Conservation (phyloP, 169 alveolate genomes). For the Plasmodium sp. region DNA sequence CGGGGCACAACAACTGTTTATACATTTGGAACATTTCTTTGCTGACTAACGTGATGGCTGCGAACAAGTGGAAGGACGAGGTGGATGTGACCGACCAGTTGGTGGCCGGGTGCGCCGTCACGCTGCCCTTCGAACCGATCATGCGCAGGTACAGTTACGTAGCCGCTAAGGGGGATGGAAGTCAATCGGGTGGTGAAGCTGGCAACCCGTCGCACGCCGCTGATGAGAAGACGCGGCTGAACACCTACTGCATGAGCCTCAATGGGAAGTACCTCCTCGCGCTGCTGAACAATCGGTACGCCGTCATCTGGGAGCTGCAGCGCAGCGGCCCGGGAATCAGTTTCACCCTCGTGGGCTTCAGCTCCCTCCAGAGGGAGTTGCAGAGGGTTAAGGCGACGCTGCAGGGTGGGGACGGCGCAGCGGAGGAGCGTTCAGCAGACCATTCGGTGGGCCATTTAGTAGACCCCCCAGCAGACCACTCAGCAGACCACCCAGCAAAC, state of each 20-base stretch:
- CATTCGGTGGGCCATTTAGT: background rate
- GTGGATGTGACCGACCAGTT: constrained; percentile 30
- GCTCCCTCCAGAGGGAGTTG: constrained; percentile 11
- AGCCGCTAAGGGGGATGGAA: background rate
- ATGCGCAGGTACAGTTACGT: constrained; percentile 22
- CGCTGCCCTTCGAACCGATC: constrained; percentile 16
- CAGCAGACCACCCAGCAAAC: background rate
- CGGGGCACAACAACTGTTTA: constrained; percentile 69
- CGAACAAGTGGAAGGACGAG: constrained; percentile 18
- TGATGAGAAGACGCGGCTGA: background rate
- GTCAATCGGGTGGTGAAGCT: background rate
- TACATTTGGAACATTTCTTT: constrained; percentile 48
- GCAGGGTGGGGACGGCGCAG: background rate
- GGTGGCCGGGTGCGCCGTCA: constrained; percentile 33
- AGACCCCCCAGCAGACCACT: too few relatives aligned
- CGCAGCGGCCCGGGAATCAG: background rate
- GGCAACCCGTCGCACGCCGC: background rate
- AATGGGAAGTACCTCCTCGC: constrained; percentile 57
- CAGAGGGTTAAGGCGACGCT: background rate
- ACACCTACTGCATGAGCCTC: constrained; percentile 34
- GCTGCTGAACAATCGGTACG: constrained; percentile 27
- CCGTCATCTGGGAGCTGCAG: constrained; percentile 18
- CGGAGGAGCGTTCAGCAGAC: background rate
- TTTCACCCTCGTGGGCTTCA: constrained; percentile 35
- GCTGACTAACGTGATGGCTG: constrained; percentile 18